Percentiles rank a stretch among this genome's conserved stretches.
Conservation (phyloP, 176 grass and related monocot species). For the Eleusine coracana region DNA sequence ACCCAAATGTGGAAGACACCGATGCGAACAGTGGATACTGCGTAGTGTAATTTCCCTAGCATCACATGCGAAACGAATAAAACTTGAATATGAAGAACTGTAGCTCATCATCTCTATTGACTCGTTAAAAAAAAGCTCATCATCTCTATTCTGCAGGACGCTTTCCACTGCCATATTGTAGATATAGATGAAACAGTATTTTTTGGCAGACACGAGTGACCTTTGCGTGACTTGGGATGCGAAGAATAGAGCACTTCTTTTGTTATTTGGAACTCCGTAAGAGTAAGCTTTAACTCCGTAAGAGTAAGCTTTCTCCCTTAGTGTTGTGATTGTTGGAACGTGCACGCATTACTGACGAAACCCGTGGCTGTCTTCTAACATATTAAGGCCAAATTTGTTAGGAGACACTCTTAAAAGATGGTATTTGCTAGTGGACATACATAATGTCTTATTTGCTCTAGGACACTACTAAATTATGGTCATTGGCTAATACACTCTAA, state of each 20-base stretch:
- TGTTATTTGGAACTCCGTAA: not conserved
- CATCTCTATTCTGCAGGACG: not conserved
- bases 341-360: constrained; percentile 37
- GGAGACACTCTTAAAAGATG: no score
- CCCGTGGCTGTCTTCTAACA: not conserved
- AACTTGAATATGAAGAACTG: not conserved
- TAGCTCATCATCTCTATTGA: not conserved
- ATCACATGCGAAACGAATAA: not conserved
- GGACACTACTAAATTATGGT: no score
- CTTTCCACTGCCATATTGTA: not conserved
- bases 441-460: no score
- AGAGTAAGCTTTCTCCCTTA: not conserved
- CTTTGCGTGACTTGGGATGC: not conserved
- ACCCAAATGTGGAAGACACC: not conserved
- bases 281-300: not conserved
- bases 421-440: no score
- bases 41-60: not conserved
- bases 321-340: not conserved
- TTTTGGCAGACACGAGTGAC: not conserved
- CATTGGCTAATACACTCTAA: no score
- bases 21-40: not conserved
- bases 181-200: not conserved
- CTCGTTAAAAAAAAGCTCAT: no score
- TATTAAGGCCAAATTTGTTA: no score
- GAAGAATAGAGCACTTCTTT: not conserved